These are phyloP conservation scores for Diaporthe vexans DNA, from an alignment of 2,329 filamentous ascomycete species.

Conservation along the genomic window DNA sequence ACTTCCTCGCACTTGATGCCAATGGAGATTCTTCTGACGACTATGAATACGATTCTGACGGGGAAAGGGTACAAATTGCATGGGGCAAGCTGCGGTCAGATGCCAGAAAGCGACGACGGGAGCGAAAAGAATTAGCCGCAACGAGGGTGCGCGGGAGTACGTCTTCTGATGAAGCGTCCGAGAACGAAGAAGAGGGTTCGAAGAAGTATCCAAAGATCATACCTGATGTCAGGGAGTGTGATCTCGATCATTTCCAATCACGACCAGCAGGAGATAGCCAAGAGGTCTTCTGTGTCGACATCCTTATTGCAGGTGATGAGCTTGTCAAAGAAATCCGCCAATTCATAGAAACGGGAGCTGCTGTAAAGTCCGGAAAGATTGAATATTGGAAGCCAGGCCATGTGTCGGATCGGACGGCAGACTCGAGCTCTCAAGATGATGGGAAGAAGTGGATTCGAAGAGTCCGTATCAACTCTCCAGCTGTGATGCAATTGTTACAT, in stretches of 20 bases:
- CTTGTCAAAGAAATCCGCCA: accelerated
- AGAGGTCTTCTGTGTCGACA: neutral
- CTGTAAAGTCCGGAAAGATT: neutral
- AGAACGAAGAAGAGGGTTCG: too few species aligned
- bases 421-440: accelerated
- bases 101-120: neutral
- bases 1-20: neutral
- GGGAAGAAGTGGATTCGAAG: constrained; percentile 2
- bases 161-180: too few species aligned
- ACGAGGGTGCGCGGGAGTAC: too few species aligned
- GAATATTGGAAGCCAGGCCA: neutral
- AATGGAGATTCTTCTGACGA: accelerated
- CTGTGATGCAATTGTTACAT: neutral
- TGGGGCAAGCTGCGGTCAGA: neutral
- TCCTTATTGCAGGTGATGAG: neutral
- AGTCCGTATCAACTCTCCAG: neutral
- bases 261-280: neutral
- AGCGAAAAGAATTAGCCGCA: too few species aligned
- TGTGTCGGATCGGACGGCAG: accelerated
- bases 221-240: neutral
- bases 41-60: neutral
- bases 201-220: neutral
- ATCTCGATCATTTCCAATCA: neutral
- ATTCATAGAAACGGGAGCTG: accelerated
- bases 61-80: neutral